Conservation (phyloP, 805 yeast species). For the Kregervanrija fluxuum region DNA sequence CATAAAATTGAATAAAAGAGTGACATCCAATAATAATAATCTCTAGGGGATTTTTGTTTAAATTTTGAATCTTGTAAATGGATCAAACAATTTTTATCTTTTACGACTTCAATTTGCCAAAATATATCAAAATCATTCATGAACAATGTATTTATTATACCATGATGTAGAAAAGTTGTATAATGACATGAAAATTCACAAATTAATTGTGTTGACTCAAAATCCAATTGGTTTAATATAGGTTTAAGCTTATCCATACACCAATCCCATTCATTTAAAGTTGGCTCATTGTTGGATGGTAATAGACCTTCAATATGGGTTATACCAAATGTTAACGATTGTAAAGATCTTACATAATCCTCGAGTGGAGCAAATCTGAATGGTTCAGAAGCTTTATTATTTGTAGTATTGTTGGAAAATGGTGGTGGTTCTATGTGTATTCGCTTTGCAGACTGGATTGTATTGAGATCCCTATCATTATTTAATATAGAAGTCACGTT, state of each 20-base stretch:
- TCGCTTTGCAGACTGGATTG: too few species aligned
- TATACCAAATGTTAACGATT: slow-evolving; percentile 18
- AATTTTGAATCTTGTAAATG: slow-evolving; percentile 3
- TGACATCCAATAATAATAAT: slow-evolving; percentile 22
- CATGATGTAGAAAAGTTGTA: slow-evolving; percentile 20
- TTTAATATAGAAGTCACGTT: neutral
- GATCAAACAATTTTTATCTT: slow-evolving; percentile 7
- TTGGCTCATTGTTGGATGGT: too few species aligned
- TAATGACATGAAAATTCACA: slow-evolving; percentile 18
- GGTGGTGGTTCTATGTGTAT: too few species aligned
- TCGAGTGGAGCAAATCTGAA: neutral
- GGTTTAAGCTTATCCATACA: too few species aligned
- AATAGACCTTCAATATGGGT: too few species aligned
- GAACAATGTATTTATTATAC: slow-evolving; percentile 15
- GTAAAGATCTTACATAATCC: slow-evolving; percentile 9
- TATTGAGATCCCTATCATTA: neutral
- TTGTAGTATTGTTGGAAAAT: too few species aligned
- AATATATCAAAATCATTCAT: slow-evolving; percentile 18
- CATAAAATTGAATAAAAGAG: slow-evolving; percentile 17
- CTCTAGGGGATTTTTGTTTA: slow-evolving; percentile 2
- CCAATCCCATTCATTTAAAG: too few species aligned
- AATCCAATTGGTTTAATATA: slow-evolving; percentile 1
- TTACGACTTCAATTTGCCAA: slow-evolving; percentile 7
- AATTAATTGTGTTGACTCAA: slow-evolving; percentile 10
- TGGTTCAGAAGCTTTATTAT: too few species aligned